Percentiles rank a stretch among this genome's conserved stretches.
phyloP scores from a whole-genome alignment of 768 basidiomycete genomes.

The Leucocoprinus leucothites region DNA sequence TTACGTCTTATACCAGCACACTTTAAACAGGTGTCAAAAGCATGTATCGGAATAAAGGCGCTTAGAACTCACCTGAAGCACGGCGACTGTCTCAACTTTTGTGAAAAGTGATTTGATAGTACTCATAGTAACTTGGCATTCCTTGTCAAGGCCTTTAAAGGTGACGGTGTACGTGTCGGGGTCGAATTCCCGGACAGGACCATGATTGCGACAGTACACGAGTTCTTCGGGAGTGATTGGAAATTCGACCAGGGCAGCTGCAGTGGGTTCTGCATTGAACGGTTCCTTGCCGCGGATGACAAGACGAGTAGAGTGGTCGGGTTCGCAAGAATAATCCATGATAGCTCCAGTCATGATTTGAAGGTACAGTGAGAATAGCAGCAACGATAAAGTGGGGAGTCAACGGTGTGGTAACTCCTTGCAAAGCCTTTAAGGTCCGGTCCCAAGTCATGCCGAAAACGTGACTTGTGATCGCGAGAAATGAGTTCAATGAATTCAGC shows the following conservation, averaged over 20 bases:
- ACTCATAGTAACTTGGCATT: slow-evolving; percentile 31
- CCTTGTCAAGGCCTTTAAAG: slow-evolving; percentile 33
- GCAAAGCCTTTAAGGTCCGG: slow-evolving; percentile 6
- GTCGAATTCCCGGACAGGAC: slow-evolving; percentile 51
- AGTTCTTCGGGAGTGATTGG: slow-evolving; percentile 58
- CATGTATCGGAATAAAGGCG: not conserved
- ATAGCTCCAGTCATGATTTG: not conserved
- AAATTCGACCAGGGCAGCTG: slow-evolving; percentile 54
- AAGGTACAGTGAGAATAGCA: too few relatives aligned
- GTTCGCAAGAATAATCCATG: slow-evolving; percentile 50
- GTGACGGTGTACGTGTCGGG: slow-evolving; percentile 39
- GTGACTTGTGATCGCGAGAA: not conserved
- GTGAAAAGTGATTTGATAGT: slow-evolving; percentile 39
- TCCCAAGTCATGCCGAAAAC: slow-evolving; percentile 1
- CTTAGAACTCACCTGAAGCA: slow-evolving; percentile 44
- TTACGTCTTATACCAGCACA: slow-evolving; percentile 68
- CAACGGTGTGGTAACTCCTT: not conserved
- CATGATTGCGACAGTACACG: slow-evolving; percentile 74
- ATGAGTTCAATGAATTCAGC: not conserved
- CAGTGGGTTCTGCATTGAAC: slow-evolving; percentile 69
- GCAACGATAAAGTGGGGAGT: too few relatives aligned
- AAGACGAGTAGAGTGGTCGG: slow-evolving; percentile 44
- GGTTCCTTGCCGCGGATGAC: slow-evolving; percentile 45
- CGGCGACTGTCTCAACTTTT: slow-evolving; percentile 44
- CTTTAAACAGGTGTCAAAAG: slow-evolving; percentile 22